Conservation (phyloP, 2,329 filamentous ascomycete genomes). For the Elsinoe arachidis region DNA sequence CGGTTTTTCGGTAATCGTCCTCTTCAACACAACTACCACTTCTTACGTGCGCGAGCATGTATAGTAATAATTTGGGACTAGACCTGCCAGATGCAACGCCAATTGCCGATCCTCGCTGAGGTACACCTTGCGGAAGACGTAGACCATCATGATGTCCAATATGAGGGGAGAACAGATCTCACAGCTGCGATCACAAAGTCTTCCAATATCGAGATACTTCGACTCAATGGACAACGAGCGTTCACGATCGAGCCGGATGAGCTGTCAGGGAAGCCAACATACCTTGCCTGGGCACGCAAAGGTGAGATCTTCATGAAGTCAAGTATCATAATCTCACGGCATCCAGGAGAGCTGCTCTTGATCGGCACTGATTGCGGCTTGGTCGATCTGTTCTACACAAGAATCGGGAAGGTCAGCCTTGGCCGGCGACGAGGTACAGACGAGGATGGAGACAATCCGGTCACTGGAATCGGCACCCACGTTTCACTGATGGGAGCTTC, state of each 20-base stretch:
- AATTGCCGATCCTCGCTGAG: slow-evolving; percentile 36
- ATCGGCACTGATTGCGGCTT: slow-evolving; percentile 7
- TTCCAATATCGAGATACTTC: slow-evolving; percentile 64
- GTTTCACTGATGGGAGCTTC: background rate
- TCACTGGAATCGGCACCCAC: background rate
- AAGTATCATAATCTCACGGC: background rate
- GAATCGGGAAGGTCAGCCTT: background rate
- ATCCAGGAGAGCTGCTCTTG: background rate
- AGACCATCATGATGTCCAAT: slow-evolving; percentile 53
- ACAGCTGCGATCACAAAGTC: slow-evolving; percentile 62
- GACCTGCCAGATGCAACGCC: background rate
- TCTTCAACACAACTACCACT: background rate
- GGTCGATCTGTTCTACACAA: slow-evolving; percentile 4
- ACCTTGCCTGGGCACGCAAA: background rate
- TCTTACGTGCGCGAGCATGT: background rate
- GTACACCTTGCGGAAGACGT: slow-evolving; percentile 50
- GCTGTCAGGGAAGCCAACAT: slow-evolving; percentile 6
- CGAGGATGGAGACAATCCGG: background rate
- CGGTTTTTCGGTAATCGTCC: too few relatives aligned
- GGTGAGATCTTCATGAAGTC: background rate
- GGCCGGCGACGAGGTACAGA: background rate
- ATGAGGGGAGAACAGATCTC: slow-evolving; percentile 80
- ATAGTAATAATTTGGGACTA: background rate
- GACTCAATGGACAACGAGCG: slow-evolving; percentile 65
- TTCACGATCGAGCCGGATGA: slow-evolving; percentile 39